Evolutionary conservation across 371 early-diverging fungal genomes (phyloP).

Genomic region (Phascolomyces articulosus): DNA sequence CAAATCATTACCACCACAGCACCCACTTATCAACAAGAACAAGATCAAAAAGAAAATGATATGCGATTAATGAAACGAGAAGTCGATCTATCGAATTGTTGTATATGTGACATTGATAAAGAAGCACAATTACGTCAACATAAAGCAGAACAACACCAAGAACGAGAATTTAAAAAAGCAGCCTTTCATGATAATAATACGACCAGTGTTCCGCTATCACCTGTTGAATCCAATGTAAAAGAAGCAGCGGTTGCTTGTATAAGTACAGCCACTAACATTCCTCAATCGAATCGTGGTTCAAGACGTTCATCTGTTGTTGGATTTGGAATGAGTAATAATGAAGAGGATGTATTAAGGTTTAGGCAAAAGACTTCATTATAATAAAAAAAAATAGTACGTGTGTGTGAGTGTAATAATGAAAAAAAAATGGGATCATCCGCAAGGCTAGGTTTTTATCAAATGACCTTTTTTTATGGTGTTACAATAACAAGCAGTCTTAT

Average conservation of each 20-base stretch:
- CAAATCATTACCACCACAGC: background rate
- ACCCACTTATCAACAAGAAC: background rate
- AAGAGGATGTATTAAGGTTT: background rate
- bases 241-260: background rate
- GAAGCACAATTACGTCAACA: background rate
- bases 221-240: background rate
- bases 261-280: conserved; percentile 9
- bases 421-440: background rate
- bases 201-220: conserved; percentile 8
- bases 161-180: background rate
- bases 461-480: background rate
- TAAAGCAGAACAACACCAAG: background rate
- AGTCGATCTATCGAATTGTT: conserved; percentile 6
- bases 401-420: background rate
- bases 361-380: background rate
- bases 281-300: conserved; percentile 5
- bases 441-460: background rate
- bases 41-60: background rate
- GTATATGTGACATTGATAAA: conserved; percentile 7
- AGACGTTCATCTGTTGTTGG: background rate
- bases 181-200: background rate
- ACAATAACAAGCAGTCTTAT: background rate
- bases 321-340: background rate
- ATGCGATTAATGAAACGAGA: background rate
- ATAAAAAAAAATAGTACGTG: background rate